phyloP scores from a whole-genome alignment of 2,329 filamentous ascomycete genomes.

The Botryotinia globosa region DNA sequence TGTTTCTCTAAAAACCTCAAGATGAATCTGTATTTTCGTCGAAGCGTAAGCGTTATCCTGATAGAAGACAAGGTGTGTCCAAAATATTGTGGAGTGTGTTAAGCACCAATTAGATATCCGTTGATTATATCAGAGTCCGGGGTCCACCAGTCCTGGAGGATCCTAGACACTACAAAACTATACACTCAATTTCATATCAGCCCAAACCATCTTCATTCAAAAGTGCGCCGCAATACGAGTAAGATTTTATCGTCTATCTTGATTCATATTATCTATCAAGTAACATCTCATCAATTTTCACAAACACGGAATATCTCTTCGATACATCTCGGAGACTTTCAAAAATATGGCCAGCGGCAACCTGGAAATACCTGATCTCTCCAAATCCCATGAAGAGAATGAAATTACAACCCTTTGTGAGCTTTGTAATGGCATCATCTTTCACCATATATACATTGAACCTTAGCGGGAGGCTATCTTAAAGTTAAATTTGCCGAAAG shows the following conservation, averaged over 20 bases:
- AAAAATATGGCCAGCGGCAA: not conserved
- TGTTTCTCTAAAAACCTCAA: not conserved
- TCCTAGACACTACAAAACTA: not conserved
- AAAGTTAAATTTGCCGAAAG: too few species aligned
- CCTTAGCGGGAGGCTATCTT: too few species aligned
- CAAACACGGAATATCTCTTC: not conserved
- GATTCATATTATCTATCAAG: not conserved
- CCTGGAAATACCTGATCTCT: not conserved
- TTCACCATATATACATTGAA: too few species aligned
- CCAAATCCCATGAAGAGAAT: not conserved
- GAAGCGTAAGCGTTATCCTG: not conserved
- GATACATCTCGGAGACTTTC: not conserved
- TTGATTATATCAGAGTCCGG: not conserved
- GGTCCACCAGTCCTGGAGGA: not conserved
- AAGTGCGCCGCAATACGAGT: not conserved
- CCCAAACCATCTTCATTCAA: not conserved
- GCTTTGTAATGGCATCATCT: not conserved
- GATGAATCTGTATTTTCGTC: not conserved
- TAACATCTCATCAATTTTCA: not conserved
- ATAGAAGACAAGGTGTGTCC: not conserved
- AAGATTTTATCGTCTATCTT: rapidly evolving
- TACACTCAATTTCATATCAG: not conserved
- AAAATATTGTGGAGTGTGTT: not conserved
- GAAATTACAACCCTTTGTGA: not conserved
- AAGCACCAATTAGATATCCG: not conserved